These are phyloP conservation scores for Neurospora tetrasperma DNA, from an alignment of 495 filamentous ascomycete genomes.

Conservation along the genomic window DNA sequence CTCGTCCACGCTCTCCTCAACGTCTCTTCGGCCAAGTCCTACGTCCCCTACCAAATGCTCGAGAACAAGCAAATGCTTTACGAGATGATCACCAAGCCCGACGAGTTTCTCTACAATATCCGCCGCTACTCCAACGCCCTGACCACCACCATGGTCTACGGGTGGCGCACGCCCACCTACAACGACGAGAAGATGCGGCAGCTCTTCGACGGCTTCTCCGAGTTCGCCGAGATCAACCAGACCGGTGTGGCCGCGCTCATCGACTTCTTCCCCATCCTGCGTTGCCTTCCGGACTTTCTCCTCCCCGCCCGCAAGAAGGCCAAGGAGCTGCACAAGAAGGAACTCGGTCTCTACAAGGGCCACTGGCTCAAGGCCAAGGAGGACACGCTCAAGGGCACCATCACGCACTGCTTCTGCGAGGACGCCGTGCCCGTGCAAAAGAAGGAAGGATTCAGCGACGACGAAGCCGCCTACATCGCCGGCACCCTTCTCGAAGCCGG, in stretches of 20 bases:
- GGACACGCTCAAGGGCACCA: constrained; percentile 17
- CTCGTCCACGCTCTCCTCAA: constrained; percentile 37
- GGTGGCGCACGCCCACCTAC: constrained; percentile 37
- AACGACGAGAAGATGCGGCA: constrained; percentile 43
- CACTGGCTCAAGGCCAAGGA: constrained; percentile 27
- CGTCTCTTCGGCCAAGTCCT: constrained; percentile 28
- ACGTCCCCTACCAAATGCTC: constrained; percentile 43
- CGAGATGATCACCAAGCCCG: constrained; percentile 29
- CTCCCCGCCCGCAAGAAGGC: constrained; percentile 21
- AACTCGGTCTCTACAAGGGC: constrained; percentile 20
- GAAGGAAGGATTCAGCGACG: constrained; percentile 29
- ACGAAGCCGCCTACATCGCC: constrained; percentile 34
- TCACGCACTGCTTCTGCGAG: constrained; percentile 30
- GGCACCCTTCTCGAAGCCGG: constrained; percentile 47
- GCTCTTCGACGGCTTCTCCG: constrained; percentile 42
- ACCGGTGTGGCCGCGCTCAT: constrained; percentile 27
- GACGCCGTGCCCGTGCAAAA: constrained; percentile 31
- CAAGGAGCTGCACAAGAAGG: constrained; percentile 20
- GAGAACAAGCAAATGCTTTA: constrained; percentile 41
- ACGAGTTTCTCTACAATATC: constrained; percentile 38
- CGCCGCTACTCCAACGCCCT: constrained; percentile 44
- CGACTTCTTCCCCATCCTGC: constrained; percentile 35
- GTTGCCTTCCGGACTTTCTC: constrained; percentile 33
- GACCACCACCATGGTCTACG: constrained; percentile 48
- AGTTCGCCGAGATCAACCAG: constrained; percentile 38